Percentiles rank a stretch among this genome's conserved stretches.
These are phyloP conservation scores for Penicillium sp. DNA, from an alignment of 2,329 filamentous ascomycete genomes.

Conservation along the genomic window DNA sequence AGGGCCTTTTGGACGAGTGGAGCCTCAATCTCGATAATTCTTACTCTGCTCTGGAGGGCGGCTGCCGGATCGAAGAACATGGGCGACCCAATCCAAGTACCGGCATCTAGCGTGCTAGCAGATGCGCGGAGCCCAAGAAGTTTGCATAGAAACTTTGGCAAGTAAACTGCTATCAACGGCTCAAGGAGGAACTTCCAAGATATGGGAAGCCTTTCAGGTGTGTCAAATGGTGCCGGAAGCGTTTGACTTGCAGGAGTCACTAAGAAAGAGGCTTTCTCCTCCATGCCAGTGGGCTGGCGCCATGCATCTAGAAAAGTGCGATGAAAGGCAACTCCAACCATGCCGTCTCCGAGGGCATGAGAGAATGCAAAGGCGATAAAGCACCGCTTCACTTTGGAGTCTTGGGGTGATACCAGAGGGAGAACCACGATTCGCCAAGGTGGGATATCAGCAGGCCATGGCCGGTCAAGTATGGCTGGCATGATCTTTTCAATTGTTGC, in stretches of 20 bases:
- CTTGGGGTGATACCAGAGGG: constrained; percentile 20
- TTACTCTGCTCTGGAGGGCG: constrained; percentile 30
- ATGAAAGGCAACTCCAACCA: constrained; percentile 45
- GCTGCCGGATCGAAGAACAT: constrained; percentile 26
- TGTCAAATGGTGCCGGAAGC: constrained; percentile 41
- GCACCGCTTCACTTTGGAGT: constrained; percentile 16
- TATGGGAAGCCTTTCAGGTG: constrained; percentile 39
- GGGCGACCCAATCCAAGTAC: constrained; percentile 35
- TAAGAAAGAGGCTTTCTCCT: constrained; percentile 1
- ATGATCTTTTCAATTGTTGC: constrained; percentile 26
- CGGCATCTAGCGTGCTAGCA: constrained; percentile 24
- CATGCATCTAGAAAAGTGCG: constrained; percentile 35
- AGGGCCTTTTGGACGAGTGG: constrained; percentile 29
- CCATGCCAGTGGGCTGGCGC: background rate
- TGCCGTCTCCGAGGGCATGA: constrained; percentile 47
- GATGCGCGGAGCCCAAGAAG: constrained; percentile 35
- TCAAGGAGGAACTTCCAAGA: constrained; percentile 47
- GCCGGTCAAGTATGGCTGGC: constrained; percentile 34
- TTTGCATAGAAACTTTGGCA: constrained; percentile 36
- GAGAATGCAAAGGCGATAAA: constrained; percentile 46
- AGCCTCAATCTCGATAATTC: constrained; percentile 32
- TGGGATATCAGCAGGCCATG: constrained; percentile 31
- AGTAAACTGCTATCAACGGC: constrained; percentile 38
- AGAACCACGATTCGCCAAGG: constrained; percentile 47
- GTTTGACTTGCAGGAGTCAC: constrained; percentile 17